These are phyloP conservation scores for Cymbopogon flexuosus DNA, from an alignment of 202 grass and related monocot genomes.

Conservation along the genomic window DNA sequence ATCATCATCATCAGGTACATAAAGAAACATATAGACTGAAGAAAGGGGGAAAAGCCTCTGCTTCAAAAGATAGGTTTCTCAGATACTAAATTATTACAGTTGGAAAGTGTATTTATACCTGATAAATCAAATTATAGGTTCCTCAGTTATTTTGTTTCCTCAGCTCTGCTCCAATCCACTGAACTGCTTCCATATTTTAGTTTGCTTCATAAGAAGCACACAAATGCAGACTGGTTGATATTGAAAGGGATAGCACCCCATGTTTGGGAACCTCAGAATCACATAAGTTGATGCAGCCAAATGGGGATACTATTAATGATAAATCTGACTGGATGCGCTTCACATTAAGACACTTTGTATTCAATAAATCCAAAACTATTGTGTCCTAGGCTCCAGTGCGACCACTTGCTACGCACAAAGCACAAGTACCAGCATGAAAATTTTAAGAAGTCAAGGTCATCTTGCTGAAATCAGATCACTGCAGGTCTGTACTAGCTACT, in stretches of 20 bases:
- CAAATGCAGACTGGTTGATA: not conserved
- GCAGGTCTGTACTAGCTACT: not conserved
- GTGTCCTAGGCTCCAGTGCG: conserved; percentile 12
- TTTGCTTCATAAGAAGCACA: not conserved
- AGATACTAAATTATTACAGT: conserved; percentile 1
- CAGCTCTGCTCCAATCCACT: not conserved
- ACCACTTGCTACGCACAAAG: not conserved
- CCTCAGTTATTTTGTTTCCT: not conserved
- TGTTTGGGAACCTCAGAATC: not conserved
- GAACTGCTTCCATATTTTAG: not conserved
- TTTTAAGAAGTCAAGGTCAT: conserved; percentile 20
- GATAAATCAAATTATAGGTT: conserved; percentile 12
- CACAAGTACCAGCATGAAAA: not conserved
- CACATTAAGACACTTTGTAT: not conserved
- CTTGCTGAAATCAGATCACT: not conserved
- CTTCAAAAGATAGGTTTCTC: no score
- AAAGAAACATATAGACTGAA: conserved; percentile 18
- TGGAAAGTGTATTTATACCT: conserved; percentile 23
- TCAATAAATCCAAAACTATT: not conserved
- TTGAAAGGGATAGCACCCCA: not conserved
- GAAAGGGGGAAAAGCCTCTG: not conserved
- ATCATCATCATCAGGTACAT: not conserved
- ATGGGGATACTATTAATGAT: not conserved
- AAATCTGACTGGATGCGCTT: not conserved
- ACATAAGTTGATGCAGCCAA: not conserved